Evolutionary conservation across 129 eudicot genomes (phyloP).

Genomic region (Saposhnikovia divaricata): DNA sequence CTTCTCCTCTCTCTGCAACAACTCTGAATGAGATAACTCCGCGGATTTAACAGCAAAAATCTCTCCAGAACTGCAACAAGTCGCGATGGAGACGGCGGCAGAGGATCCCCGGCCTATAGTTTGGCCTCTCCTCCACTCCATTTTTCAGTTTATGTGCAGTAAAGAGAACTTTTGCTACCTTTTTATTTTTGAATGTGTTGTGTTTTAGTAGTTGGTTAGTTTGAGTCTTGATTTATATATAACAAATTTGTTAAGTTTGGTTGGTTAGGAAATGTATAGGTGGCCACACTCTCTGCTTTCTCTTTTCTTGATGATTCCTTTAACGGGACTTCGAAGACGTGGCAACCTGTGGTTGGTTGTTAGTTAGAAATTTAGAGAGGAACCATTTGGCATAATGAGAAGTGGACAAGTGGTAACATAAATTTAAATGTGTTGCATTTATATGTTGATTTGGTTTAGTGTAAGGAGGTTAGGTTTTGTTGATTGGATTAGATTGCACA

Average conservation of each 20-base stretch:
- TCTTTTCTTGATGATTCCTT: slow-evolving; percentile 38
- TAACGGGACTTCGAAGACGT: slow-evolving; percentile 36
- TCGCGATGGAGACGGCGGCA: slow-evolving; percentile 59
- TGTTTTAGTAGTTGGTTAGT: slow-evolving; percentile 11
- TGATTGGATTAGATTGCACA: slow-evolving; percentile 11
- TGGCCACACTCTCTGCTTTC: slow-evolving; percentile 22
- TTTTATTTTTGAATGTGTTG: neutral
- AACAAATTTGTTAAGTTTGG: slow-evolving; percentile 28
- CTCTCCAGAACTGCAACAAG: slow-evolving; percentile 30
- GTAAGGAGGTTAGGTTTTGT: neutral
- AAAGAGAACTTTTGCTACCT: slow-evolving; percentile 5
- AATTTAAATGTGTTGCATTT: slow-evolving; percentile 5
- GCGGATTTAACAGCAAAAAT: slow-evolving; percentile 56
- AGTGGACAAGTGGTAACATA: slow-evolving; percentile 36
- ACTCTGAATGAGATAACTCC: slow-evolving; percentile 31
- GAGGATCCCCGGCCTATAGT: slow-evolving; percentile 71
- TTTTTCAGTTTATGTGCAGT: slow-evolving; percentile 3
- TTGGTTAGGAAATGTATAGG: slow-evolving; percentile 39
- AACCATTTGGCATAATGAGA: slow-evolving; percentile 31
- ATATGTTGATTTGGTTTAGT: slow-evolving; percentile 32
- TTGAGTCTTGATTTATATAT: slow-evolving; percentile 8
- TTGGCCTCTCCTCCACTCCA: slow-evolving; percentile 83
- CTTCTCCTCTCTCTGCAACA: slow-evolving; percentile 44
- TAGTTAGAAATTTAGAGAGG: slow-evolving; percentile 23
- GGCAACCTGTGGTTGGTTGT: slow-evolving; percentile 36